These are phyloP conservation scores for Pseudohalonectria lignicola DNA, from an alignment of 2,329 filamentous ascomycete genomes.

Conservation along the genomic window DNA sequence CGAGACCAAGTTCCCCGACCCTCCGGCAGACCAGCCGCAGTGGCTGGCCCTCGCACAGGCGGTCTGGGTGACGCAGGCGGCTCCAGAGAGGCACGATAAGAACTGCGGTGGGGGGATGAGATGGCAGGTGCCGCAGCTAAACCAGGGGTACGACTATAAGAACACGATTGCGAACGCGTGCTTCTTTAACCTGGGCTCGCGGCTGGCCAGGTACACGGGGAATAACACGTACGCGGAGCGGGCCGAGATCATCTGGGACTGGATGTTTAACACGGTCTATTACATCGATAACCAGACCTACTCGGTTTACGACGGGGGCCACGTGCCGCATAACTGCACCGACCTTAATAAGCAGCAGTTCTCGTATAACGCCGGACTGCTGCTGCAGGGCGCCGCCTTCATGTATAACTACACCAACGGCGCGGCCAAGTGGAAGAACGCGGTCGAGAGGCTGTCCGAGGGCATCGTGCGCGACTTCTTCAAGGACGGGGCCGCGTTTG, in stretches of 20 bases:
- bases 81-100: slow-evolving; percentile 47
- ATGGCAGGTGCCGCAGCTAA: slow-evolving; percentile 69
- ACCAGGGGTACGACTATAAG: slow-evolving; percentile 69
- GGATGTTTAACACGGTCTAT: slow-evolving; percentile 39
- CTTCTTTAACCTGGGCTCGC: slow-evolving; percentile 55
- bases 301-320: slow-evolving; percentile 53
- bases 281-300: slow-evolving; percentile 45
- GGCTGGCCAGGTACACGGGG: slow-evolving; percentile 59
- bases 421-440: slow-evolving; percentile 34
- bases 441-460: slow-evolving; percentile 44
- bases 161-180: slow-evolving; percentile 50
- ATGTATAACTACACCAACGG: slow-evolving; percentile 53
- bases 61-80: slow-evolving; percentile 53
- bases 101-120: slow-evolving; percentile 59
- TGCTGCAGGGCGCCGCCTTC: slow-evolving; percentile 52
- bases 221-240: slow-evolving; percentile 54
- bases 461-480: slow-evolving; percentile 41
- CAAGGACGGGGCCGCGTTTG: slow-evolving; percentile 54
- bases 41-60: slow-evolving; percentile 59
- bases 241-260: slow-evolving; percentile 52
- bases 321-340: slow-evolving; percentile 46
- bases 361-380: slow-evolving; percentile 54
- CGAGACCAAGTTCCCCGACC: slow-evolving; percentile 52
- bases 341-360: slow-evolving; percentile 51
- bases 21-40: slow-evolving; percentile 38